Conservation (phyloP, 352 stramenopile species). For the Phytophthora chlamydospora region DNA sequence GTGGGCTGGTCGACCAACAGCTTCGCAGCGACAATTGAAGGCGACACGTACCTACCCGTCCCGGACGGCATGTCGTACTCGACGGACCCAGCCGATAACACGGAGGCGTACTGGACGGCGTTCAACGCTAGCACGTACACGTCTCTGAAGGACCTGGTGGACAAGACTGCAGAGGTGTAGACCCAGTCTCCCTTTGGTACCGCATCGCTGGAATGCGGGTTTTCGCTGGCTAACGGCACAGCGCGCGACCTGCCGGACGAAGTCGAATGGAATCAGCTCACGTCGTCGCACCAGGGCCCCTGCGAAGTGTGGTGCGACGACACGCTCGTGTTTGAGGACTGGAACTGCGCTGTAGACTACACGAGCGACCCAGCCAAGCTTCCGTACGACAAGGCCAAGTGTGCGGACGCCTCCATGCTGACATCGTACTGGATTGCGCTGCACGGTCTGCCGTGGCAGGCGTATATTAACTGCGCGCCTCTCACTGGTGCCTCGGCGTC, state of each 20-base stretch:
- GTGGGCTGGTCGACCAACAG: slow-evolving; percentile 35
- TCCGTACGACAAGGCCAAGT: slow-evolving; percentile 54
- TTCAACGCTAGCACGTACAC: slow-evolving; percentile 34
- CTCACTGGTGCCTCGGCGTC: slow-evolving; percentile 11
- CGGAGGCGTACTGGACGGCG: slow-evolving; percentile 31
- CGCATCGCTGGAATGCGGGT: slow-evolving; percentile 21
- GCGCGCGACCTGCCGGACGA: slow-evolving; percentile 36
- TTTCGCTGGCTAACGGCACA: slow-evolving; percentile 25
- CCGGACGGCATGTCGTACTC: slow-evolving; percentile 40
- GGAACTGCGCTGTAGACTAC: slow-evolving; percentile 55
- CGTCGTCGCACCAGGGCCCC: slow-evolving; percentile 44
- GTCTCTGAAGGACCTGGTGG: slow-evolving; percentile 33
- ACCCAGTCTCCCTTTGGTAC: slow-evolving; percentile 19
- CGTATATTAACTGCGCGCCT: no score
- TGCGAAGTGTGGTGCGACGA: slow-evolving; percentile 67
- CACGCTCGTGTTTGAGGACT: slow-evolving; percentile 47
- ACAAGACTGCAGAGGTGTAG: slow-evolving; percentile 16
- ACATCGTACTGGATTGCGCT: slow-evolving; percentile 49
- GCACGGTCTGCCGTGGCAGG: slow-evolving; percentile 43
- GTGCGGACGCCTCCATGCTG: slow-evolving; percentile 41
- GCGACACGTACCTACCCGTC: slow-evolving; percentile 32
- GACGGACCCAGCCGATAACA: slow-evolving; percentile 28
- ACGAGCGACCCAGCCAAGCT: slow-evolving; percentile 38
- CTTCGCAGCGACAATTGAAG: slow-evolving; percentile 41
- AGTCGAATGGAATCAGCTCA: slow-evolving; percentile 51